These are phyloP conservation scores for Candida broadrunensis DNA, from an alignment of 805 yeast species.

Conservation along the genomic window DNA sequence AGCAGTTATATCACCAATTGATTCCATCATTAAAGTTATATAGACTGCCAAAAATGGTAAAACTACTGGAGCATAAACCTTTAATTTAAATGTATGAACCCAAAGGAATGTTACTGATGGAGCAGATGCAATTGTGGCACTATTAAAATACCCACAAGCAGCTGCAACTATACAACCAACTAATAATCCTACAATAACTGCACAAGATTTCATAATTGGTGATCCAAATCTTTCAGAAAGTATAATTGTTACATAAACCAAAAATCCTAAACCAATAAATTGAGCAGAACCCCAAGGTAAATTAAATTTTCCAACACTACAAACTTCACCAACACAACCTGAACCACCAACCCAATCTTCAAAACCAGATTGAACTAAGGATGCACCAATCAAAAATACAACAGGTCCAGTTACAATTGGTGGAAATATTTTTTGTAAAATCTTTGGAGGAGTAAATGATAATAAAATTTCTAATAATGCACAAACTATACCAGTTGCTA, in stretches of 20 bases:
- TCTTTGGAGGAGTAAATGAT: constrained; percentile 74
- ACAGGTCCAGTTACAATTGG: constrained; percentile 94
- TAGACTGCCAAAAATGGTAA: constrained; percentile 83
- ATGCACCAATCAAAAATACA: constrained; percentile 76
- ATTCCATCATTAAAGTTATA: constrained; percentile 83
- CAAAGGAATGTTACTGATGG: constrained; percentile 84
- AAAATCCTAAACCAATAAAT: constrained; percentile 83
- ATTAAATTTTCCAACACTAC: constrained; percentile 28
- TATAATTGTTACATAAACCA: constrained; percentile 72
- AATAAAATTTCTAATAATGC: constrained; percentile 69
- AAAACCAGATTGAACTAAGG: constrained; percentile 69
- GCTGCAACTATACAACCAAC: constrained; percentile 93
- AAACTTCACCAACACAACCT: constrained; percentile 47
- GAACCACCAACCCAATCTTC: constrained; percentile 88
- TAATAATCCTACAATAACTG: constrained; percentile 79
- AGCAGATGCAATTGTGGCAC: constrained; percentile 57
- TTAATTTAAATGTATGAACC: constrained; percentile 79
- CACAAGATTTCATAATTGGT: constrained; percentile 92
- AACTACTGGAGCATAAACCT: constrained; percentile 81
- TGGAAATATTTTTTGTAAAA: constrained; percentile 74
- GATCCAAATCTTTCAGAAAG: constrained; percentile 85
- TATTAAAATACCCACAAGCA: constrained; percentile 78
- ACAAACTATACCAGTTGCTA: constrained; percentile 79
- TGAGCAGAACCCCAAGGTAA: constrained; percentile 83
- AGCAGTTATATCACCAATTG: constrained; percentile 93